Evolutionary conservation across 805 yeast genomes (phyloP), one percentile per base, ranked within the genome.

Genomic region (Myxozyma mucilagina): DNA sequence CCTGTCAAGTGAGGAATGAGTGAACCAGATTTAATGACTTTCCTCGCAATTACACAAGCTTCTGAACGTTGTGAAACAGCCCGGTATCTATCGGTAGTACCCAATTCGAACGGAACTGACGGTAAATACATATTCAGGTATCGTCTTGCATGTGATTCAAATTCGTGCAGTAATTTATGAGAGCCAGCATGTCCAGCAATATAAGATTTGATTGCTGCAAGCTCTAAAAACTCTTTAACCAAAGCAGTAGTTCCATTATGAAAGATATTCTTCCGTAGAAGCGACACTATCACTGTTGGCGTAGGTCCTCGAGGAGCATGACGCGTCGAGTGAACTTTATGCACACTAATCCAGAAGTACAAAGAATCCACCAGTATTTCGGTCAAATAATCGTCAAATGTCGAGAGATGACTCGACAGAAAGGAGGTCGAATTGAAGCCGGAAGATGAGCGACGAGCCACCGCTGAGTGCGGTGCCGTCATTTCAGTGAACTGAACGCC

Each of bases 61-160:
- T 76, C 79, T n/a, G 63, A 60, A 9, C 65, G 59, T n/a, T 61
- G 56, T 14, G 73, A 70, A n/a, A 69, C 67, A 10, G 67, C 39
- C 34, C 66, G 61, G 61, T 78, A 80, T 6, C 82, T 68, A 52
- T 77, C 80, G 6, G 82, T 79, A 1, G 79, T 75, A 55, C 75
- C 72, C 16, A 80, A 64, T 50, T 76, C 80, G 66, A 78, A 80
- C 8, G 77, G 78, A 54, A 79, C 76, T 11, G 74, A 75, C 5
- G 73, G 73, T 1, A 61, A 56, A 60, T 72, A 80, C 20, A 78
- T 62, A 36, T 68, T 68, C 24, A 79, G 55, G 59, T 80, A 80
- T 39, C 76, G 70, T 35, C 65, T 65, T 1, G 74, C 68, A 53
- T 80, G 81, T 36, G 63, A 63, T 34, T 69, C 73, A 57, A 80